These are phyloP conservation scores for Leccinellum luteum DNA, from an alignment of 768 basidiomycete species.

Conservation along the genomic window DNA sequence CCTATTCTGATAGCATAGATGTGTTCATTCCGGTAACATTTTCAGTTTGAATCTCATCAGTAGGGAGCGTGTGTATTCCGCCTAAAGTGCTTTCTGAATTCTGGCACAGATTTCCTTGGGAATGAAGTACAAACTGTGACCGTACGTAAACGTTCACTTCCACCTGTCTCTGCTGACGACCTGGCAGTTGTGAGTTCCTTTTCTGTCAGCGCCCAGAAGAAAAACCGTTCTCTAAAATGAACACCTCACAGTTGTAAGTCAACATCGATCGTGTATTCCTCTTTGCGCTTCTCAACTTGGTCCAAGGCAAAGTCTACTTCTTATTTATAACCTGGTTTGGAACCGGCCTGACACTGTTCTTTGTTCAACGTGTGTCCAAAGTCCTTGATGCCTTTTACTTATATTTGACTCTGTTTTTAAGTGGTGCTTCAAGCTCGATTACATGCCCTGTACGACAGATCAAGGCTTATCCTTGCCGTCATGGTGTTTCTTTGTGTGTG, in stretches of 20 bases:
- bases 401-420: background rate
- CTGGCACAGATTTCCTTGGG: slow-evolving; percentile 14
- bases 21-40: too few relatives aligned
- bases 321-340: slow-evolving; percentile 5
- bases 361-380: slow-evolving; percentile 6
- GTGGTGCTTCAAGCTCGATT: background rate
- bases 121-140: background rate
- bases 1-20: too few relatives aligned
- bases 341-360: background rate
- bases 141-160: slow-evolving; percentile 1
- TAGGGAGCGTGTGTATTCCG: background rate
- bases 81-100: background rate
- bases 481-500: background rate
- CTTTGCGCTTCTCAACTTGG: background rate
- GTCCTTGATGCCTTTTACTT: background rate
- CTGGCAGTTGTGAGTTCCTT: slow-evolving; percentile 14
- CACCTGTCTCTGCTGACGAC: background rate
- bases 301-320: slow-evolving; percentile 1
- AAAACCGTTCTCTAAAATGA: background rate
- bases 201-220: background rate
- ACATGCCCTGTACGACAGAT: background rate
- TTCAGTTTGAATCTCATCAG: too few relatives aligned
- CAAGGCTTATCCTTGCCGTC: background rate
- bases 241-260: slow-evolving; percentile 2
- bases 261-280: too few relatives aligned